A percentile compares a stretch with the other conserved stretches of the same genome.
Evolutionary conservation across 352 stramenopile species (phyloP).

Genomic region (Phytophthora tentaculata): DNA sequence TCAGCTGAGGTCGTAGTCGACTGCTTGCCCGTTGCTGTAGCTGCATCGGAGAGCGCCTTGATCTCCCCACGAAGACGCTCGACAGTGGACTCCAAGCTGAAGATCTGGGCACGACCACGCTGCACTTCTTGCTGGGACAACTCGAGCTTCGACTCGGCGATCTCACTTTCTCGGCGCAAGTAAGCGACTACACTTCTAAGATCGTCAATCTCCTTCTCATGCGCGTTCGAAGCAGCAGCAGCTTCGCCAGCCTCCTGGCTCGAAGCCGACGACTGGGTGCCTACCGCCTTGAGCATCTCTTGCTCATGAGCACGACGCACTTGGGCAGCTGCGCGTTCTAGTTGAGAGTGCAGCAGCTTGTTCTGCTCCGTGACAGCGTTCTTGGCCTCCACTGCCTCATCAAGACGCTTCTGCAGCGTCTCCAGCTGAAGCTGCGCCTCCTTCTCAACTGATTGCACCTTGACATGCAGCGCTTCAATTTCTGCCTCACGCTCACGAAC

Average conservation of each 20-base stretch:
- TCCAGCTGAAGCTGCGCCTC: slow-evolving; percentile 43
- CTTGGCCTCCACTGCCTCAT: slow-evolving; percentile 58
- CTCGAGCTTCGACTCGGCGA: slow-evolving; percentile 71
- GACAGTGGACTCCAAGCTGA: slow-evolving; percentile 64
- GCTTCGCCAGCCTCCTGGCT: slow-evolving; percentile 38
- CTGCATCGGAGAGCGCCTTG: slow-evolving; percentile 45
- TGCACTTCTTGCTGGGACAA: slow-evolving; percentile 74
- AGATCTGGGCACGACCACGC: slow-evolving; percentile 57
- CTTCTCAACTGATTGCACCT: slow-evolving; percentile 45
- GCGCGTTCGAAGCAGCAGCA: slow-evolving; percentile 13
- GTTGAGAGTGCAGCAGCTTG: slow-evolving; percentile 73
- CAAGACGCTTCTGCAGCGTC: slow-evolving; percentile 55
- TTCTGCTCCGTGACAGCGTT: slow-evolving; percentile 68
- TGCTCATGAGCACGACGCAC: slow-evolving; percentile 67
- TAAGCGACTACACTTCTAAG: slow-evolving; percentile 76
- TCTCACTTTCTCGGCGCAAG: slow-evolving; percentile 73
- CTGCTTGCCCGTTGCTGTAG: slow-evolving; percentile 20
- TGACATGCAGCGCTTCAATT: slow-evolving; percentile 50
- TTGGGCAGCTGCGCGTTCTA: slow-evolving; percentile 64
- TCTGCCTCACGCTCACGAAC: slow-evolving; percentile 44
- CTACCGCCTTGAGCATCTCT: slow-evolving; percentile 46
- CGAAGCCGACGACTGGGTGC: slow-evolving; percentile 7
- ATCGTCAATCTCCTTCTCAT: slow-evolving; percentile 76
- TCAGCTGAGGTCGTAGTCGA: slow-evolving; percentile 18
- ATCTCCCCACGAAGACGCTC: slow-evolving; percentile 67